Percentiles rank a stretch among this genome's conserved stretches.
phyloP scores from a whole-genome alignment of 345 rosid species.

The Euclidium syriacum region DNA sequence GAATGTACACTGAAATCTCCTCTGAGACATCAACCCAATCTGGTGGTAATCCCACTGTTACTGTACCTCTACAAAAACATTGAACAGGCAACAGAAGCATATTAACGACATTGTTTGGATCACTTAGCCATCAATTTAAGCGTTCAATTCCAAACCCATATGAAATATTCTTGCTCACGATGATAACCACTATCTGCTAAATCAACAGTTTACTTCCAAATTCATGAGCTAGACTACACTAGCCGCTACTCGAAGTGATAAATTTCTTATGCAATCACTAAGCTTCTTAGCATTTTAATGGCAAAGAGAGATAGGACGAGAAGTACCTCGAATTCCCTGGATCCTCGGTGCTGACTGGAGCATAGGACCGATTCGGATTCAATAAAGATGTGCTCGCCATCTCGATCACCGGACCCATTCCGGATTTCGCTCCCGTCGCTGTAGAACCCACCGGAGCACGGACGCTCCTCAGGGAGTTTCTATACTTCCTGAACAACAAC shows the following conservation, averaged over 20 bases:
- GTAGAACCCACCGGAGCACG: slow-evolving; percentile 48
- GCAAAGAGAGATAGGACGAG: not conserved
- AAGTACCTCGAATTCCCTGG: slow-evolving; percentile 73
- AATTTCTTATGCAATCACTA: not conserved
- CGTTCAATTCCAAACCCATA: not conserved
- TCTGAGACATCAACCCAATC: slow-evolving; percentile 97
- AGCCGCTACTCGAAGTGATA: not conserved
- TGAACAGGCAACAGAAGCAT: not conserved
- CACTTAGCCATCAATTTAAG: not conserved
- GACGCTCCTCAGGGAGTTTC: slow-evolving; percentile 91
- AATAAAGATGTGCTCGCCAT: slow-evolving; percentile 77
- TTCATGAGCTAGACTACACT: slow-evolving; percentile 3
- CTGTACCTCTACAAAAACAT: slow-evolving; percentile 51
- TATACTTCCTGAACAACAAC: slow-evolving; percentile 56
- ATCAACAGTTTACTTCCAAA: slow-evolving; percentile 16
- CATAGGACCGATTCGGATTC: slow-evolving; percentile 56
- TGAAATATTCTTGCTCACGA: not conserved
- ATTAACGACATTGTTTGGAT: not conserved
- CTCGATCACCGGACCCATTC: slow-evolving; percentile 84
- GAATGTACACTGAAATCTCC: slow-evolving; percentile 80
- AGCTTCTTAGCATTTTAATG: slow-evolving; percentile 4
- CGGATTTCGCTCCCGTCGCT: slow-evolving; percentile 27
- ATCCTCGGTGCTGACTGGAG: slow-evolving; percentile 89
- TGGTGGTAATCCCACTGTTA: slow-evolving; percentile 82
- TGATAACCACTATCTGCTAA: not conserved